These are phyloP conservation scores for Gossypium lobatum DNA, from an alignment of 441 rosid genomes.

Conservation along the genomic window DNA sequence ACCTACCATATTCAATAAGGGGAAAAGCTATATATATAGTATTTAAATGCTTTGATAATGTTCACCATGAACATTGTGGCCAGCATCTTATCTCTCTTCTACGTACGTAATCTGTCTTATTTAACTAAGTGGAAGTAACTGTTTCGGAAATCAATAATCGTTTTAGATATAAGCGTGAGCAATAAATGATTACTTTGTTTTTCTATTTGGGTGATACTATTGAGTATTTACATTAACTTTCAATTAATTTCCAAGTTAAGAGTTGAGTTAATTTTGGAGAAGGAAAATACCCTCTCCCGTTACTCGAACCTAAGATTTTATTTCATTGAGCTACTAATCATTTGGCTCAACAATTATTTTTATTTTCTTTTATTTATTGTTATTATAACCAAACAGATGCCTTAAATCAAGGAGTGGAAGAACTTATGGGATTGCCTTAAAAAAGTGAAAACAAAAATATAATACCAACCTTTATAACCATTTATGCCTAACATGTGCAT, in stretches of 20 bases:
- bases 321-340: too few species aligned
- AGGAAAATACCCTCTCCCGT: too few species aligned
- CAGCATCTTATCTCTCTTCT: background rate
- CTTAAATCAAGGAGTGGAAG: constrained; percentile 9
- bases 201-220: too few species aligned
- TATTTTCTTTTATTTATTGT: background rate
- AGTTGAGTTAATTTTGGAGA: too few species aligned
- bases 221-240: too few species aligned
- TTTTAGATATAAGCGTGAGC: background rate
- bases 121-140: background rate
- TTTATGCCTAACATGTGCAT: constrained; percentile 19
- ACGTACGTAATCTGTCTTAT: constrained; percentile 1
- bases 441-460: background rate
- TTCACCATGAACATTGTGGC: background rate
- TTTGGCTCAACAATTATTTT: too few species aligned
- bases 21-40: background rate
- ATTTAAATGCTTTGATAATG: background rate
- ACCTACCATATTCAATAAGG: background rate
- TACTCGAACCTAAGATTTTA: too few species aligned
- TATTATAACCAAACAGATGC: background rate
- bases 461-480: background rate
- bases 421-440: background rate
- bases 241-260: too few species aligned
- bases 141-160: background rate
- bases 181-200: background rate